Conservation (phyloP, 768 basidiomycete genomes). For the Russula lepida region DNA sequence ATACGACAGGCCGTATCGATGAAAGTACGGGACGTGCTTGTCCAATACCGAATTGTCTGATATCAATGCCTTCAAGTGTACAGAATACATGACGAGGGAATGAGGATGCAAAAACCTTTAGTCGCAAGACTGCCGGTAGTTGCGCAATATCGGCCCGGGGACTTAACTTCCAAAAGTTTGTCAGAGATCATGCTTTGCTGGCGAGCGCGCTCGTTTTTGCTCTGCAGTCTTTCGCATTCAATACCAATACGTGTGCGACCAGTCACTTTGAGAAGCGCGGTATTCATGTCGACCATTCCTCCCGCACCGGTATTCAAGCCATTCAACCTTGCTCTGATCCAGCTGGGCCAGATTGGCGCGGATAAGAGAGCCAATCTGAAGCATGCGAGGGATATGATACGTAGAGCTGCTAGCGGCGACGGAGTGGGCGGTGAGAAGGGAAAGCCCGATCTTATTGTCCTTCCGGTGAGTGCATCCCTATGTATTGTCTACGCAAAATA, state of each 20-base stretch:
- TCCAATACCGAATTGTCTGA: no score
- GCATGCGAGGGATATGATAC: slow-evolving; percentile 74
- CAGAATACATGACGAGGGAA: no score
- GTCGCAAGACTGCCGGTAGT: no score
- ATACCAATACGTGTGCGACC: background rate
- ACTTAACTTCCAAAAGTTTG: background rate
- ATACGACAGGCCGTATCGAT: no score
- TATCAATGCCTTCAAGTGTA: no score
- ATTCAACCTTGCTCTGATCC: slow-evolving; percentile 84
- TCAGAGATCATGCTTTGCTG: background rate
- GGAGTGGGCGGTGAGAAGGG: slow-evolving; percentile 26
- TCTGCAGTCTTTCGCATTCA: background rate
- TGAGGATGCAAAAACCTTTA: no score
- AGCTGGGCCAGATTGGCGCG: slow-evolving; percentile 66
- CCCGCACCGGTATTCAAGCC: slow-evolving; percentile 44
- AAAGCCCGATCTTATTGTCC: slow-evolving; percentile 74
- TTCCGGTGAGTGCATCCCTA: slow-evolving; percentile 50
- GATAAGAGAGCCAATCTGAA: slow-evolving; percentile 73
- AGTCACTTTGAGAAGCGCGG: background rate
- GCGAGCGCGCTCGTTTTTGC: background rate
- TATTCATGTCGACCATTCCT: slow-evolving; percentile 6
- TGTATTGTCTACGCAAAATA: slow-evolving; percentile 23
- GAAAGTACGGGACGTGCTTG: no score
- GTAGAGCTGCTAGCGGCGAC: slow-evolving; percentile 48
- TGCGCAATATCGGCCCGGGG: background rate